Evolutionary conservation across 225 moss, liverwort and hornwort species (phyloP).

Genomic region (Physcomitrellopsis africana): DNA sequence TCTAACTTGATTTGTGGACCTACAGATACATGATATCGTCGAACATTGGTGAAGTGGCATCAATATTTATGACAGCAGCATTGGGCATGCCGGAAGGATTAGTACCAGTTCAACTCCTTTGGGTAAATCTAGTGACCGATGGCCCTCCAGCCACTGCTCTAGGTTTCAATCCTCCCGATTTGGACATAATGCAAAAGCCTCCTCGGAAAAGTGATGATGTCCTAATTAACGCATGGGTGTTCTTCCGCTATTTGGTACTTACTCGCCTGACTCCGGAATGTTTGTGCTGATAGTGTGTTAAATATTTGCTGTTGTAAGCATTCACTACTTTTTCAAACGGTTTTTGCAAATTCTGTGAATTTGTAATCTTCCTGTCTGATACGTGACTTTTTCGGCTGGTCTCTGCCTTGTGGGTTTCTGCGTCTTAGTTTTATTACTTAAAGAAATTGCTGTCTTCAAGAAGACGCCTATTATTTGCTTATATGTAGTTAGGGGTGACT

Average conservation of each 20-base stretch:
- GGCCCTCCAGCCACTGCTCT: conserved; percentile 98
- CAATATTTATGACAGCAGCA: conserved; percentile 91
- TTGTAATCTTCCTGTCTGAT: not conserved
- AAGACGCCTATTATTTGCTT: too few species aligned
- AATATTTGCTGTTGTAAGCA: not conserved
- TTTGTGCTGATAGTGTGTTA: not conserved
- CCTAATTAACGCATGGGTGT: conserved; percentile 84
- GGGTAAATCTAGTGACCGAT: conserved; percentile 97
- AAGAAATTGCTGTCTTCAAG: too few species aligned
- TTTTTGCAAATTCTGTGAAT: conserved; percentile 7
- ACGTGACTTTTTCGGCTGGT: conserved; percentile 1
- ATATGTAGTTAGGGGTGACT: not conserved
- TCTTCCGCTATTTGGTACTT: conserved; percentile 90
- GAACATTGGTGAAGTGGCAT: conserved; percentile 94
- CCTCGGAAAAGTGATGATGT: conserved; percentile 86
- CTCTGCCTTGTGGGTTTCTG: not conserved
- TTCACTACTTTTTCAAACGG: not conserved
- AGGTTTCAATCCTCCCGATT: conserved; percentile 95
- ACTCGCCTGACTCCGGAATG: not conserved
- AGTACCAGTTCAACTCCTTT: conserved; percentile 90
- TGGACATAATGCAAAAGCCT: conserved; percentile 87
- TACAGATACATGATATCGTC: conserved; percentile 97
- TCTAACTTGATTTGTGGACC: conserved; percentile 21
- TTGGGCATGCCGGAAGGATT: conserved; percentile 95
- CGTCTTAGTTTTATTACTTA: not conserved